Base-by-base conservation (phyloP, 2,329 filamentous ascomycete genomes). In the Zymoseptoria tritici region DNA sequence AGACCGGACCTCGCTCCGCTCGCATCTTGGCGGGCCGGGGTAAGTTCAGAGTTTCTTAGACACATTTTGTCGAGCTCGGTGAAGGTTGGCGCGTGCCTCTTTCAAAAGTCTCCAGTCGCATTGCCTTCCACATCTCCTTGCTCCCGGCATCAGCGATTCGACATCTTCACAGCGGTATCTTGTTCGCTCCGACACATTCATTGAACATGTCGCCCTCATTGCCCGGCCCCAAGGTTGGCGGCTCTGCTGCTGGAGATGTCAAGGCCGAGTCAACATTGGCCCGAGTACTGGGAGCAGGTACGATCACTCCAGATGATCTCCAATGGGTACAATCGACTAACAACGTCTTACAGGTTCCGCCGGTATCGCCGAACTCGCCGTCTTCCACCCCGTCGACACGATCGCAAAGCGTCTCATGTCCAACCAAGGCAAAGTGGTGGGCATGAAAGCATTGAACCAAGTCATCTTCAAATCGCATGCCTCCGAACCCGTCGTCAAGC, bases 361-460 rank as follows among this genome's bases (percentile, higher is more conserved):
- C 73, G 92, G 92, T 80, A 93, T 97, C 75, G 88, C 92, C 70
- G 93, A 97, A 79, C 81, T 97, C 72, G 85, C 91, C 72, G 85
- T 97, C 75, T 97, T 97, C 82, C 91, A 96, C 75, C 91, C 91
- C 65, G 91, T 99, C 75, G 94, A 99, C 79, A 99, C 94, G 55
- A 97, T 95, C 71, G 93, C 94, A 65, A 99, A 99, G 83, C 90
- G 94, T 68, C 85, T 99, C 78, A 99, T 99, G 94, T 97, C 91
- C 85, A 97, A 99, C 78, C 88, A 96, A 76, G 85, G 85, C 73
- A 90, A 81, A 81, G 83, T 90, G 68, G 73, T 78, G 58, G 82
- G 78, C 56, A 69, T 78, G 26, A 73, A 83, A 58, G 85, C 90
- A 73, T 80, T 99, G 71, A 97, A 96, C 79, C 79, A 85, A 66